Evolutionary conservation across 208 protist genomes (phyloP), one percentile per base, ranked within the genome.

Genomic region (Naegleria lovaniensis): DNA sequence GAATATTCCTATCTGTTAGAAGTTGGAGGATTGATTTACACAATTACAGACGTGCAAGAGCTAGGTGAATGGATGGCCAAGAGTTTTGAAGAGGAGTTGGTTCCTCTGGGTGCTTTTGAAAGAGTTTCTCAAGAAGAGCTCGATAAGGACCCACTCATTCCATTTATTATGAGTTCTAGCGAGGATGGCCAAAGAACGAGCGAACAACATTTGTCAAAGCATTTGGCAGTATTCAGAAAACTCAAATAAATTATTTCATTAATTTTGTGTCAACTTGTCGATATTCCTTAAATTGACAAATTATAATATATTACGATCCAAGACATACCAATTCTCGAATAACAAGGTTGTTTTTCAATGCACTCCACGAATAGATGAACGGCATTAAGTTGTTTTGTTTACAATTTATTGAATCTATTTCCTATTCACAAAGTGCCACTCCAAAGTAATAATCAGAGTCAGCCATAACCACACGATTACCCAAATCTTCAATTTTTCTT

Each of bases 1-100:
- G 98, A 99, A 91, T 99, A 99, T 92, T 98, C 97, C 25, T 98
- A 99, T 92, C 96, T 97, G 92, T 92, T 99, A 29, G 75, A 90
- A 43, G 91, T 91, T n/a, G 98, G 98, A 25, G 98, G 97, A 16
- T 92, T 98, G 0, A 87, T 99, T 11, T 99, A 99, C 94, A 99
- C 98, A 40, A 97, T 99, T 75, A 99, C 98, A 0, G 97, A 98
- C 91, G 96, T 98, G 16, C 94, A 96, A 92, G 95, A 97, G 43
- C 91, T 98, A 52, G 95, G 95, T 95, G 96, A 93, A 94, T 99
- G 94, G 96, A 98, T 96, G 98, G 94, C 95, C 13, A 92, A 95
- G 40, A 97, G 97, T 91, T 96, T 99, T 15, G 95, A 97, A 51
- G 94, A 91, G 5, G 98, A 97, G 76, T 98, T 98, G 13, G 67